Percentiles rank a stretch among this genome's conserved stretches.
Conservation (phyloP, 805 yeast species). For the Metschnikowia picachoensis region DNA sequence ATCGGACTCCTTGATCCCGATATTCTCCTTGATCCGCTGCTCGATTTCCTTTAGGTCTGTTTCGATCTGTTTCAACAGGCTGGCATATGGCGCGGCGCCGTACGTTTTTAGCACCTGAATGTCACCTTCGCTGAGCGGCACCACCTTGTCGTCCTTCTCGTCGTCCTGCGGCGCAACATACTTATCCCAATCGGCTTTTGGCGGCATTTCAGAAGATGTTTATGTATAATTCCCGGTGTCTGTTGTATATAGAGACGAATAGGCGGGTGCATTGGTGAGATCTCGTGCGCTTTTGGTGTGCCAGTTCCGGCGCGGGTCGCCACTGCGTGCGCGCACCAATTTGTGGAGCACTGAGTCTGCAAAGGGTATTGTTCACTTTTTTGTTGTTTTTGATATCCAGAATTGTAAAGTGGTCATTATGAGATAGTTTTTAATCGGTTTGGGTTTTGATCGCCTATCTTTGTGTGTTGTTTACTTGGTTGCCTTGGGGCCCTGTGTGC, state of each 20-base stretch:
- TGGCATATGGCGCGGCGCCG: constrained; percentile 95
- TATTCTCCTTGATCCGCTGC: constrained; percentile 84
- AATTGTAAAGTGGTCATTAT: too few relatives aligned
- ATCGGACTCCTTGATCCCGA: constrained; percentile 92
- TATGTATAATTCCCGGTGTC: neutral
- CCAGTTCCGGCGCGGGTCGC: neutral
- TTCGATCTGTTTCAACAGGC: constrained; percentile 74
- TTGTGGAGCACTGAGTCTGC: too few relatives aligned
- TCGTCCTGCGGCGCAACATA: constrained; percentile 83
- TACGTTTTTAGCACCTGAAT: constrained; percentile 95
- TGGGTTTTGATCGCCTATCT: too few relatives aligned
- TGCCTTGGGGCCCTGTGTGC: too few relatives aligned
- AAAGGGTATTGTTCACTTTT: too few relatives aligned
- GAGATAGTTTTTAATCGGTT: too few relatives aligned
- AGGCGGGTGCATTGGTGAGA: neutral
- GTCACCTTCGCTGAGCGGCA: constrained; percentile 92
- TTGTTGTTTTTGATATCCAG: too few relatives aligned
- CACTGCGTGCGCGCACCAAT: constrained; percentile 8
- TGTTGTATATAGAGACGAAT: neutral
- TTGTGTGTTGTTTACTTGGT: too few relatives aligned
- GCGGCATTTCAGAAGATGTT: constrained; percentile 61
- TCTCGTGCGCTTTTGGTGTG: neutral
- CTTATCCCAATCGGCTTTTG: constrained; percentile 98
- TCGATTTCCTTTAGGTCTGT: constrained; percentile 83
- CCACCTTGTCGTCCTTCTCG: constrained; percentile 61